phyloP scores from a whole-genome alignment of 2,329 filamentous ascomycete species.

The Phoma sp. region DNA sequence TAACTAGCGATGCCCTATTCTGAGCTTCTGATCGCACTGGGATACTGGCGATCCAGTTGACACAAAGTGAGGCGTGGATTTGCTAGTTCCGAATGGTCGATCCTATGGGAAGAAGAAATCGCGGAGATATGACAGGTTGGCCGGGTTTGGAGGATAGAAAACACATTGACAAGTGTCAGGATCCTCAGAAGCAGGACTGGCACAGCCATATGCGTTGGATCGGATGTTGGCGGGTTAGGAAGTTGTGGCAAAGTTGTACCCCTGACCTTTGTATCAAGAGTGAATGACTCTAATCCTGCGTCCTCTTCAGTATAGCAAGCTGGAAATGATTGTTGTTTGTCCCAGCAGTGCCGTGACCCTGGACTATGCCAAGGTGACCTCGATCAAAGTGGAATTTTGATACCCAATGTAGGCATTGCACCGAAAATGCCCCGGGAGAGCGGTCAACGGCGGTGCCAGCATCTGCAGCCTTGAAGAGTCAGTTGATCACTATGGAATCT shows the following conservation, averaged over 20 bases:
- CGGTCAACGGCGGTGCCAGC: conserved; percentile 6
- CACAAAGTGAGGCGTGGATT: not conserved
- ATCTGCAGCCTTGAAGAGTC: not conserved
- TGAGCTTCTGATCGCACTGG: not conserved
- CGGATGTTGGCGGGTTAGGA: not conserved
- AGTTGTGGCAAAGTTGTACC: not conserved
- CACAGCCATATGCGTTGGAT: not conserved
- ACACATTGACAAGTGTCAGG: not conserved
- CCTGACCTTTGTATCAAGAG: too few species aligned
- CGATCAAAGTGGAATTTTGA: not conserved
- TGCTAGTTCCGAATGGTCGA: not conserved
- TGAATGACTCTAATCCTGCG: not conserved
- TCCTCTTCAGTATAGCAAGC: not conserved
- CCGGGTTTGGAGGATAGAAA: not conserved
- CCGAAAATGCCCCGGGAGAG: conserved; percentile 4
- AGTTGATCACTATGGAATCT: not conserved
- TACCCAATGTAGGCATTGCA: conserved; percentile 8
- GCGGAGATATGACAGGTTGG: not conserved
- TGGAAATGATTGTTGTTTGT: not conserved
- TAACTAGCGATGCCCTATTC: not conserved
- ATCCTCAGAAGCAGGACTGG: not conserved
- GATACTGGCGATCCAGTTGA: not conserved
- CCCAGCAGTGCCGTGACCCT: not conserved
- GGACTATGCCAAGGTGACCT: not conserved
- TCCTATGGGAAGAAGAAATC: not conserved